Base-by-base conservation (phyloP, 805 yeast species). In the Yamadazyma nakazawae region DNA sequence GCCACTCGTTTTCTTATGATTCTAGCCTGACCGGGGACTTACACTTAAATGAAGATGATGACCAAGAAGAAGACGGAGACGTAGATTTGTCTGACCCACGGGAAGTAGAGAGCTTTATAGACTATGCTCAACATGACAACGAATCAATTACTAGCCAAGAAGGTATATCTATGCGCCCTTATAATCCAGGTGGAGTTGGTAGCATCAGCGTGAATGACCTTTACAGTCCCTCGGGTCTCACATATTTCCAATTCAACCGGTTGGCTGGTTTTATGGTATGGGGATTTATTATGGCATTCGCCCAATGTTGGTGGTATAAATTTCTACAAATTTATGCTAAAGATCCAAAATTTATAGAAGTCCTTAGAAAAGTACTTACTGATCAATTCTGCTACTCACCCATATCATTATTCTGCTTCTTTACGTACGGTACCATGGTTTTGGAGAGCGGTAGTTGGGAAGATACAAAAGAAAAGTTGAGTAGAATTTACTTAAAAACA, bases 321-420 rank as follows among this genome's bases (percentile, higher is more conserved):
- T 79, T 91, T 48, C 74, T 92, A 49, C 91, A 92, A 59, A 80
- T 88, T 52, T 92, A 86, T 63, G 81, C 85, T 5, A 84, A 82
- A 47, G 90, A 87, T 62, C 92, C 94, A 14, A 80, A 87, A n/a
- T 76, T 88, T 49, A 84, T 91, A 1, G 88, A 90, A 46, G 95
- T 88, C 6, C 72, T 92, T 30, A 85, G 91, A 53, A 79, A 97
- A 47, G 97, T 89, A 0, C 67, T 92, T 46, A 85, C 96, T 0
- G 99, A 92, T 62, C 98, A 94, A 63, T 67, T 91, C 42, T 78
- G 90, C 48, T 94, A 84, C 62, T 90, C 97, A 1, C 99, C 99
- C 1, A 59, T 91, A 1, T 86, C 94, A 2, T 72, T 92, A 37
- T 82, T 84, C 30, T 78, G 81, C 36, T 92, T 94, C 63, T 88